A percentile compares a stretch with the other conserved stretches of the same genome.
These are phyloP conservation scores for Peronospora farinosa DNA, from an alignment of 352 stramenopile genomes.

Conservation along the genomic window DNA sequence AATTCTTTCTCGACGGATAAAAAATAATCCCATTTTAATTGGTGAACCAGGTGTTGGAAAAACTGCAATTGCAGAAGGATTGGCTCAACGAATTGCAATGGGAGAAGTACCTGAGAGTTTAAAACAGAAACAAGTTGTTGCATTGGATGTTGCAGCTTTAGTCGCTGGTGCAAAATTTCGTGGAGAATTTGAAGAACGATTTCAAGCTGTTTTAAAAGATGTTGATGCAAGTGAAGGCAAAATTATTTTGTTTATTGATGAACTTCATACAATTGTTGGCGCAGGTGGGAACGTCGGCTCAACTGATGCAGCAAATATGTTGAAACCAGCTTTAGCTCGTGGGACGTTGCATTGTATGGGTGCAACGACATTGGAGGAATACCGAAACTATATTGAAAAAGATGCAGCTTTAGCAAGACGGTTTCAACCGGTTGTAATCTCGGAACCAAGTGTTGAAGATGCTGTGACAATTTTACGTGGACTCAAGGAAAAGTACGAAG, in stretches of 20 bases:
- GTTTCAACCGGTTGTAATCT: conserved; percentile 96
- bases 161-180: conserved; percentile 94
- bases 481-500: conserved; percentile 95
- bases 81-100: conserved; percentile 92
- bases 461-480: conserved; percentile 94
- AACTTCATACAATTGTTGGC: conserved; percentile 91
- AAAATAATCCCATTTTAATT: conserved; percentile 98
- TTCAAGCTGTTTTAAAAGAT: conserved; percentile 94
- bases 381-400: conserved; percentile 95
- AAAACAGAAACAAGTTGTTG: conserved; percentile 90
- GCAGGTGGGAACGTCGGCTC: conserved; percentile 84
- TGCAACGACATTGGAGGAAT: conserved; percentile 93
- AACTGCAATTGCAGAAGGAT: conserved; percentile 92
- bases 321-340: conserved; percentile 92
- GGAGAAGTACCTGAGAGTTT: conserved; percentile 94
- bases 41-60: conserved; percentile 96
- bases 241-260: conserved; percentile 95
- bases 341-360: conserved; percentile 90
- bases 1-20: conserved; percentile 92
- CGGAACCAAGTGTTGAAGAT: conserved; percentile 92
- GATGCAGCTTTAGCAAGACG: conserved; percentile 93
- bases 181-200: conserved; percentile 95
- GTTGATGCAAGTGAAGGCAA: conserved; percentile 92
- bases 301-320: conserved; percentile 90
- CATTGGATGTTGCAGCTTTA: conserved; percentile 92